Evolutionary conservation across 2,329 filamentous ascomycete genomes (phyloP), one percentile per base, ranked within the genome.

Genomic region (Cladosporium cucumerinum): DNA sequence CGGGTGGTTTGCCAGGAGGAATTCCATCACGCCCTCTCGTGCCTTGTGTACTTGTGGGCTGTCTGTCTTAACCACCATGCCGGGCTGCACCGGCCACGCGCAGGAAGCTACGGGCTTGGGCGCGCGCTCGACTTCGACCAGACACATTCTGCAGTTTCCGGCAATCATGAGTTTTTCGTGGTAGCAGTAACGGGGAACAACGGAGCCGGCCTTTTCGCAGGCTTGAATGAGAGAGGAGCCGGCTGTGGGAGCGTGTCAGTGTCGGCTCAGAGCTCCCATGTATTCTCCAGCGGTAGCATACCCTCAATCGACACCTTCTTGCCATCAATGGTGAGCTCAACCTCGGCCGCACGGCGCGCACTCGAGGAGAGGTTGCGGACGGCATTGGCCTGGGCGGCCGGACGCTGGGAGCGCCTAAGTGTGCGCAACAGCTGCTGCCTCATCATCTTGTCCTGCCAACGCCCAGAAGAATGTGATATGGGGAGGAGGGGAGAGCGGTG

Each of bases 111-210:
- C 93, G 66, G 95, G 95, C 82, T 99, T 99, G 66, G 95, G 95
- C 67, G 92, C 91, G 80, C 88, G 88, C 83, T 98, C 95, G 71
- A 99, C 95, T 84, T 99, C 95, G 76, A 99, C 95, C 76, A 99
- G 83, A 82, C 95, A 99, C 95, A 99, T 99, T 83, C 95, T 93
- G 82, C 95, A 99, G 82, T 98, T 99, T 81, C 95, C 95, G 75
- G 95, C 95, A 85, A 99, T 97, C 89, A 96, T 93, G 72, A 99
- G 86, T 83, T 99, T 98, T 90, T 98, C 94, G 86, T 97, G 94
- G 82, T 98, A 98, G 82, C 94, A 98, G 82, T 97, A 97, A 92
- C 93, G 93, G 72, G 94, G 94, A 76, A 98, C 85, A 68, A 90
- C 95, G 71, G 85, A 86, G 76, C 95, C 95, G 70, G 94, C 95